Evolutionary conservation across 305 asterid species (phyloP), one percentile per base, ranked within the genome.

Genomic region (Fraxinus sp.): DNA sequence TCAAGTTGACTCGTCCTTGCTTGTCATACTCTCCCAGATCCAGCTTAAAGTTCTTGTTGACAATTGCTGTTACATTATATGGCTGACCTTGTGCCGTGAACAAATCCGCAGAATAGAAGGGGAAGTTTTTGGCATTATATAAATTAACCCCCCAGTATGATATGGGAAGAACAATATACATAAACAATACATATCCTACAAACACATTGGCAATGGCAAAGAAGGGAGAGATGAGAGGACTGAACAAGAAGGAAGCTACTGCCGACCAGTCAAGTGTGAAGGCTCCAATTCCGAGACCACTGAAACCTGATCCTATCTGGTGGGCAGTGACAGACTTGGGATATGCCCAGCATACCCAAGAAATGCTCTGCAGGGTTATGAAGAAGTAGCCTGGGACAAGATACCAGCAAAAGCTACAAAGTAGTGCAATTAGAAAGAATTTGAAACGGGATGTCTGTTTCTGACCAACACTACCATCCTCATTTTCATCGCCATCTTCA

Each of bases 201-300:
- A 88, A 78, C 28, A 87, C 74, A 66, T 94, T 91, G 55, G 91
- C 97, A 36, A 91, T 94, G 80, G 98, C 90, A 35, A 94, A 92
- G 90, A 94, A 91, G 59, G 97, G 98, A 68, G 95, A 89, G 49
- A 94, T 80, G 62, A 94, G 93, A 13, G 98, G 98, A 87, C 98
- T 94, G 89, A 82, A 88, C 85, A 91, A 78, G 94, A 90, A 94
- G 22, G 97, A 93, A 0, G 98, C 91, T 1, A 91, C 93, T 2
- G 62, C 93, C 1, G 93, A 57, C 98, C 97, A 94, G 26, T 94
- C 98, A 3, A 94, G 87, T 0, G 96, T 90, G 71, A 91, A 13
- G 28, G 98, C 96, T 30, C 98, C 98, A 22, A 92, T 22, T 5
- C 97, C 97, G 0, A 92, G 94, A 18, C 97, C 98, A 37, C 78